Conservation (phyloP, 2,329 filamentous ascomycete species). For the Cyphellophora europaea region DNA sequence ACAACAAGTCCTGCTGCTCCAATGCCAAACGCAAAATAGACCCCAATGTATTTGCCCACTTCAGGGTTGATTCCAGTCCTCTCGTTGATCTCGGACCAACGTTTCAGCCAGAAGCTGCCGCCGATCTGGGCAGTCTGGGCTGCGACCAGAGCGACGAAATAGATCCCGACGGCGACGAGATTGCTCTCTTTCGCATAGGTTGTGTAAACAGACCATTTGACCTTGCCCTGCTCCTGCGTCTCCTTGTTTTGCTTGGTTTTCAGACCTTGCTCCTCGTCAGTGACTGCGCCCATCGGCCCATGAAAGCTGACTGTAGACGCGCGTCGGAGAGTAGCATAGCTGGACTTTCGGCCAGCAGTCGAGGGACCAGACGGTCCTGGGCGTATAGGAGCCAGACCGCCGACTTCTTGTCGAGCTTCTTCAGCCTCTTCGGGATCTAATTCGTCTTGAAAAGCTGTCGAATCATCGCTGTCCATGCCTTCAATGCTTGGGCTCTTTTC, state of each 20-base stretch:
- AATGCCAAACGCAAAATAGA: slow-evolving; percentile 92
- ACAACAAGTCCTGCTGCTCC: slow-evolving; percentile 79
- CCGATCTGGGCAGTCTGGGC: slow-evolving; percentile 76
- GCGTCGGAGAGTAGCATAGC: slow-evolving; percentile 71
- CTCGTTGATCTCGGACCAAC: slow-evolving; percentile 78
- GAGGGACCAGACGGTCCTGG: slow-evolving; percentile 34
- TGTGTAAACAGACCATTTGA: slow-evolving; percentile 90
- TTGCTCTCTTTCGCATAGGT: slow-evolving; percentile 97
- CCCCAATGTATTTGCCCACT: slow-evolving; percentile 81
- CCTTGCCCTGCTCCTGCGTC: slow-evolving; percentile 85
- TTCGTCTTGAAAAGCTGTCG: slow-evolving; percentile 44
- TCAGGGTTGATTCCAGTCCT: slow-evolving; percentile 58
- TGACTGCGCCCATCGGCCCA: slow-evolving; percentile 72
- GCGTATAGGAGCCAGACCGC: slow-evolving; percentile 69
- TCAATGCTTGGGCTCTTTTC: slow-evolving; percentile 26
- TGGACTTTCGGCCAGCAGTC: slow-evolving; percentile 52
- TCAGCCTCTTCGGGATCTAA: slow-evolving; percentile 46
- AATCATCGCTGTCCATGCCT: slow-evolving; percentile 48
- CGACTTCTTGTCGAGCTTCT: slow-evolving; percentile 59
- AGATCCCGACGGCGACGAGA: slow-evolving; percentile 70
- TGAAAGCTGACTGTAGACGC: slow-evolving; percentile 87
- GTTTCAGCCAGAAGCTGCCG: slow-evolving; percentile 85
- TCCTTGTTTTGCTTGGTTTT: slow-evolving; percentile 85
- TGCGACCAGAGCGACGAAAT: slow-evolving; percentile 65
- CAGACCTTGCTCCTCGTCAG: slow-evolving; percentile 64